A percentile compares a stretch with the other conserved stretches of the same genome.
Evolutionary conservation across 345 rosid species (phyloP).

Genomic region (Mercurialis annua): DNA sequence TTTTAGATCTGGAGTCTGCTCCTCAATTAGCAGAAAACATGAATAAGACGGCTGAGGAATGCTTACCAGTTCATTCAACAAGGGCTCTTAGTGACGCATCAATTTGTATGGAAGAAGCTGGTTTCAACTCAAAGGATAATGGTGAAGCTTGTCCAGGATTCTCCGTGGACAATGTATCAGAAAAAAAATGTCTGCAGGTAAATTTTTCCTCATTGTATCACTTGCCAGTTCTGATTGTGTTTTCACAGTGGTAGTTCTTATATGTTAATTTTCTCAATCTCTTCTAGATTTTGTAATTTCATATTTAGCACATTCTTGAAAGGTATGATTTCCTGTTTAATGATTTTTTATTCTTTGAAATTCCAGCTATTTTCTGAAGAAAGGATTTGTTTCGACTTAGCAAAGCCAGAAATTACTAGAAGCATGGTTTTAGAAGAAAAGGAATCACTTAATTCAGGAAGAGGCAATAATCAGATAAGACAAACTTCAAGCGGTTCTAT

Average conservation of each 20-base stretch:
- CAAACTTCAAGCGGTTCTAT: constrained; percentile 22
- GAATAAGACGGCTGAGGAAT: constrained; percentile 16
- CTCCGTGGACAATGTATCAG: constrained; percentile 15
- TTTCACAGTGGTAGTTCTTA: background rate
- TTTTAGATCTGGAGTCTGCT: constrained; percentile 23
- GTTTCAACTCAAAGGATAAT: constrained; percentile 12
- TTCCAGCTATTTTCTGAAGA: constrained; percentile 40
- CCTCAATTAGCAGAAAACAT: constrained; percentile 1
- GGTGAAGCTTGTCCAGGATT: constrained; percentile 14
- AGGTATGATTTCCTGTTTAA: background rate
- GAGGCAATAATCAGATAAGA: constrained; percentile 12
- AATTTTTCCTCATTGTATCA: constrained; percentile 6
- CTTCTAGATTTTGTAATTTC: background rate
- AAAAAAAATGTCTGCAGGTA: constrained; percentile 38
- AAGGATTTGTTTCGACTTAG: constrained; percentile 5
- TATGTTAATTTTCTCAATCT: background rate
- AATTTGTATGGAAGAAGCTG: constrained; percentile 14
- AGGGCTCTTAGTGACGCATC: constrained; percentile 7
- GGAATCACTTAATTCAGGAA: constrained; percentile 17
- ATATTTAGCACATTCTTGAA: background rate
- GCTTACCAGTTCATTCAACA: constrained; percentile 5
- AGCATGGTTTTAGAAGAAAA: constrained; percentile 20
- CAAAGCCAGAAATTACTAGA: constrained; percentile 19
- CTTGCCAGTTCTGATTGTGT: background rate
- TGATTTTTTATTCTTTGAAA: background rate